Conservation (phyloP, 441 rosid species). For the Gossypium aridum region DNA sequence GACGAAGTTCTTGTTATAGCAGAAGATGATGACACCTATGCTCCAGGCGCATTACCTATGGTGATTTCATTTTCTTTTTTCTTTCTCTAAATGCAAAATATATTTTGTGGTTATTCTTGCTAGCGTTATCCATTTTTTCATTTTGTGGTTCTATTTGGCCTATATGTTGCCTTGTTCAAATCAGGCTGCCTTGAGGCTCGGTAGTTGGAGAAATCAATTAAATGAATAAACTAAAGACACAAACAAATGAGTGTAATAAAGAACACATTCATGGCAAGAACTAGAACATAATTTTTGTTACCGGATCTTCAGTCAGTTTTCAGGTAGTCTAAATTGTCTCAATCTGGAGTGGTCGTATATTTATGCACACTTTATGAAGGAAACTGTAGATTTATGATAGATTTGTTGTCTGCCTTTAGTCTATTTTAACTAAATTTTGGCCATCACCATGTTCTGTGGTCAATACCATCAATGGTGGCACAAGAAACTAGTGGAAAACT, state of each 20-base stretch:
- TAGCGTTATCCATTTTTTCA: not conserved
- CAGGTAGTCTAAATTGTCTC: not conserved
- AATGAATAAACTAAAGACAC: not conserved
- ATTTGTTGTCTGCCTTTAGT: not conserved
- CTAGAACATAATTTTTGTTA: not conserved
- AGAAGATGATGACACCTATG: constrained; percentile 70
- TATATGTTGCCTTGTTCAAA: constrained; percentile 9
- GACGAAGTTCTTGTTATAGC: constrained; percentile 83
- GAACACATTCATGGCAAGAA: constrained; percentile 10
- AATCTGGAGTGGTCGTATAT: not conserved
- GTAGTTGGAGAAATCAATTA: not conserved
- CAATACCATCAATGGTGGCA: not conserved
- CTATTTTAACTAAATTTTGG: not conserved
- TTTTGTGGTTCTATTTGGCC: not conserved
- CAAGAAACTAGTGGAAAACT: not conserved
- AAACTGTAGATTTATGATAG: not conserved
- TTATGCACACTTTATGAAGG: not conserved
- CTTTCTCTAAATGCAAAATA: constrained; percentile 11
- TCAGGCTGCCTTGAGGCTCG: not conserved
- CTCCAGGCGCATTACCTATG: constrained; percentile 58
- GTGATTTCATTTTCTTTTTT: constrained; percentile 43
- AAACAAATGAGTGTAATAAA: not conserved
- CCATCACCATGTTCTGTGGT: not conserved
- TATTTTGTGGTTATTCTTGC: constrained; percentile 4
- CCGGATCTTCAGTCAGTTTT: not conserved